phyloP scores from a whole-genome alignment of 495 filamentous ascomycete genomes.

The Aspergillus diversus region DNA sequence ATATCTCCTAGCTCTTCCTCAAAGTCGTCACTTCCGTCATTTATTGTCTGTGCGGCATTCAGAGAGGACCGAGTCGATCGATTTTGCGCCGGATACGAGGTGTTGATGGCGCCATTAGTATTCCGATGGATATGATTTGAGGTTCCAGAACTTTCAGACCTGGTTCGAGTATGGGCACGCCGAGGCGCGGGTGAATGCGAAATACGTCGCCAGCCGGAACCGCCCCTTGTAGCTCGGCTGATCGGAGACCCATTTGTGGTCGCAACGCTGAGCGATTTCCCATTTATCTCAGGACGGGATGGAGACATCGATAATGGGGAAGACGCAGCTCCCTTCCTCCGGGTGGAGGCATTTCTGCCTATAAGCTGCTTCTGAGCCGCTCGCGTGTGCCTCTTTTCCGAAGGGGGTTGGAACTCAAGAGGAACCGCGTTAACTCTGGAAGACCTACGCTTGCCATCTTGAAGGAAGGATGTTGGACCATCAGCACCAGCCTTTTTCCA shows the following conservation, averaged over 20 bases:
- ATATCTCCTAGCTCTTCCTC: slow-evolving; percentile 12
- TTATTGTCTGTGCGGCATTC: slow-evolving; percentile 22
- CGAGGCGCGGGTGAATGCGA: slow-evolving; percentile 41
- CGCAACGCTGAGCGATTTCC: slow-evolving; percentile 38
- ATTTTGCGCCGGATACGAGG: slow-evolving; percentile 18
- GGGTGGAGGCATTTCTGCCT: slow-evolving; percentile 29
- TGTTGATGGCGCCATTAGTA: slow-evolving; percentile 21
- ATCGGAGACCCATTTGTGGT: slow-evolving; percentile 41
- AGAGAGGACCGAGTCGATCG: slow-evolving; percentile 35
- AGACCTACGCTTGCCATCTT: slow-evolving; percentile 84
- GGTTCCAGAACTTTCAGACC: slow-evolving; percentile 39
- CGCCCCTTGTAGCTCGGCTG: slow-evolving; percentile 29
- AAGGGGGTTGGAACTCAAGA: slow-evolving; percentile 66
- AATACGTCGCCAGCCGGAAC: slow-evolving; percentile 26
- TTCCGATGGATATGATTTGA: slow-evolving; percentile 21
- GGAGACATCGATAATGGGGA: slow-evolving; percentile 41
- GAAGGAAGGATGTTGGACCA: slow-evolving; percentile 81
- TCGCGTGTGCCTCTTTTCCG: slow-evolving; percentile 65
- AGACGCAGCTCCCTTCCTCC: slow-evolving; percentile 34
- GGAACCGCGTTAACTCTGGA: slow-evolving; percentile 77
- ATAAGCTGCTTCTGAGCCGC: slow-evolving; percentile 38
- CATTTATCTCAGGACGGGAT: slow-evolving; percentile 37
- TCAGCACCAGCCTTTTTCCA: slow-evolving; percentile 91
- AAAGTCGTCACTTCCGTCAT: slow-evolving; percentile 13
- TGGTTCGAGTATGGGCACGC: slow-evolving; percentile 33